phyloP scores from a whole-genome alignment of 2,329 filamentous ascomycete species.

The Aspergillus cejpii region DNA sequence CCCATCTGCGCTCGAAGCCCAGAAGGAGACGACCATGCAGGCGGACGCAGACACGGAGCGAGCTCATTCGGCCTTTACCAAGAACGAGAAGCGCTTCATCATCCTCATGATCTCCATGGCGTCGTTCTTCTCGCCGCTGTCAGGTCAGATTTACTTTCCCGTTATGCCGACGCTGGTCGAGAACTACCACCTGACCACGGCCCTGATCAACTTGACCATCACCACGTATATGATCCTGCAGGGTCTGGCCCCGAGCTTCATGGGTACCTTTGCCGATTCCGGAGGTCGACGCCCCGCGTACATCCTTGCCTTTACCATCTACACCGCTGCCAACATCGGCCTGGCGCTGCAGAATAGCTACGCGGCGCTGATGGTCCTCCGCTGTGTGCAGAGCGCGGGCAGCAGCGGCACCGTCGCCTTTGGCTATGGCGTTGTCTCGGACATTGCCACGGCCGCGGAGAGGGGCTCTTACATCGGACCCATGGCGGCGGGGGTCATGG shows the following conservation, averaged over 20 bases:
- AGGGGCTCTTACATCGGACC: conserved; percentile 40
- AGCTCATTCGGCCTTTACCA: conserved; percentile 28
- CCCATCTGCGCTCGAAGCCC: conserved; percentile 2
- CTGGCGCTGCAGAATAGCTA: conserved; percentile 37
- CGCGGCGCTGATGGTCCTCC: conserved; percentile 35
- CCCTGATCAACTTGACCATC: conserved; percentile 41
- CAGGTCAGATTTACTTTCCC: conserved; percentile 44
- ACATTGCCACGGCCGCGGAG: conserved; percentile 39
- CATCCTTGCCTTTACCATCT: conserved; percentile 37
- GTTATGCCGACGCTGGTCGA: conserved; percentile 38
- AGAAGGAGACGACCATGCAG: not conserved
- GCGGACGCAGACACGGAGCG: not conserved
- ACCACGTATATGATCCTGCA: conserved; percentile 44
- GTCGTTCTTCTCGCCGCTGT: conserved; percentile 40
- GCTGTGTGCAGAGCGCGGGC: conserved; percentile 42
- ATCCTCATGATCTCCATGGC: conserved; percentile 35
- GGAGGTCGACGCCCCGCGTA: conserved; percentile 39
- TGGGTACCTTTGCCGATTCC: conserved; percentile 38
- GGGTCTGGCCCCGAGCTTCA: conserved; percentile 40
- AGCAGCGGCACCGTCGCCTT: conserved; percentile 42
- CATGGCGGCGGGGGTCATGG: conserved; percentile 35
- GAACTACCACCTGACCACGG: conserved; percentile 37
- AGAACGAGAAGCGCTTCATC: conserved; percentile 32
- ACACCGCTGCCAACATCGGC: conserved; percentile 37
- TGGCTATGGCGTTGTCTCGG: conserved; percentile 38